A percentile compares a stretch with the other conserved stretches of the same genome.
These are phyloP conservation scores for Cystofilobasidium bisporidii DNA, from an alignment of 768 basidiomycete genomes.

Conservation along the genomic window DNA sequence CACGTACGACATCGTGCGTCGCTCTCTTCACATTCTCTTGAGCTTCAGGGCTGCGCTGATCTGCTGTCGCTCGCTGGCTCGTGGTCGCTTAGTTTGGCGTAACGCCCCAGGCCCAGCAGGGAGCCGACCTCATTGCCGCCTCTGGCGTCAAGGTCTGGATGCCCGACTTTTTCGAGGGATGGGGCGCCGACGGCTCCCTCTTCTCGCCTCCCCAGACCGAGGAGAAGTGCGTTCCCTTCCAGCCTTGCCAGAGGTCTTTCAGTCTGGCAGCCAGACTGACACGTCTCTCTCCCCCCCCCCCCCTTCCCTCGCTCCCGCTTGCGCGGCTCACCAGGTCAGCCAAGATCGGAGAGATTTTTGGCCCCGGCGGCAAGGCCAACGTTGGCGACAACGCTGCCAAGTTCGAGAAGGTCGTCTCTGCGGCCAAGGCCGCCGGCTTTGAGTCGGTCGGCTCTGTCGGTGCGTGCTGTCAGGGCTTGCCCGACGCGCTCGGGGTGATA, in stretches of 20 bases:
- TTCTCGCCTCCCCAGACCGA: slow-evolving; percentile 8
- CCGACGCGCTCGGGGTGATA: no score
- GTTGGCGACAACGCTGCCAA: neutral
- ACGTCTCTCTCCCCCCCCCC: no score
- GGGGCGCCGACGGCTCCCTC: neutral
- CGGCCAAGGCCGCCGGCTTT: slow-evolving; percentile 7
- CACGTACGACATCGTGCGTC: slow-evolving; percentile 35
- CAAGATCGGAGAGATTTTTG: slow-evolving; percentile 3
- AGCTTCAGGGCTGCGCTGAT: no score
- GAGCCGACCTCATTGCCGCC: slow-evolving; percentile 28
- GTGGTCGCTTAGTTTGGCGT: slow-evolving; percentile 32
- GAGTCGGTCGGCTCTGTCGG: slow-evolving; percentile 17
- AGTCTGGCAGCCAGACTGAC: no score
- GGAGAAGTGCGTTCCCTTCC: slow-evolving; percentile 18
- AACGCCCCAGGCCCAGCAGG: slow-evolving; percentile 36
- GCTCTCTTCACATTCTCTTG: no score
- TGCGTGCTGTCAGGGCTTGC: no score
- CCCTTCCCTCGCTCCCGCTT: no score
- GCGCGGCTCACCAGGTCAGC: neutral
- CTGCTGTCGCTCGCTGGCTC: no score
- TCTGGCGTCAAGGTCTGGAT: slow-evolving; percentile 13
- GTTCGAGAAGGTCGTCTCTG: slow-evolving; percentile 15
- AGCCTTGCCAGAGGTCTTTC: no score
- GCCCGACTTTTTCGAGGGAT: slow-evolving; percentile 21
- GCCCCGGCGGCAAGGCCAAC: neutral